Evolutionary conservation across 2,329 filamentous ascomycete genomes (phyloP), one percentile per base, ranked within the genome.

Genomic region (Trichoderma lentiforme): DNA sequence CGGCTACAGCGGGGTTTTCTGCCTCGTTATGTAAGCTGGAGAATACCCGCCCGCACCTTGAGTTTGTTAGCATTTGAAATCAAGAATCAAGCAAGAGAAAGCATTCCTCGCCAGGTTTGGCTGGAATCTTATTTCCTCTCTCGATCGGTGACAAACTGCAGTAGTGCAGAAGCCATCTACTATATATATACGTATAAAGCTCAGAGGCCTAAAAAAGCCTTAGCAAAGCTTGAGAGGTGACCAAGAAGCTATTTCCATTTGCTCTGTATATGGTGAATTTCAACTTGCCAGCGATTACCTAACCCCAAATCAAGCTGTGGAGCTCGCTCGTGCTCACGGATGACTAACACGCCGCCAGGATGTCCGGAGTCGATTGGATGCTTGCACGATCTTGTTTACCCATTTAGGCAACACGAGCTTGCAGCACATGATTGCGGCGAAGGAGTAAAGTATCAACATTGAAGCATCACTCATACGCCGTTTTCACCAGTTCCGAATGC

Each of bases 11-110:
- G 66, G 66, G 56, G 56, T 56, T 56, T 36, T 21, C 47, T 24
- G 30, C 24, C 6, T 43, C 12, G 51, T 68, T 57, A 68, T 6
- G 65, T 68, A 58, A 68, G n/a, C 64, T 39, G 36, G 14, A 36
- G 12, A 39, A 39, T 8, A 39, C n/a, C 8, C 24, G 24, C 24
- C n/a, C 28, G 28, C 43, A 36, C 28, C 6, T 24, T 24, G 36
- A 53, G 39, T 15, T 24, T 53, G n/a, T 21, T 21, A 21, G 62
- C n/a, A 65, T 65, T 65, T 65, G 62, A 65, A 65, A 65, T 65
- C 62, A 65, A 61, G 53, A 65, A 65, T 65, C 62, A 65, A 61
- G 53, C 24, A 28, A 7, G 51, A 18, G 24, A 14, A 28, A 28
- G 53, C 53, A 57, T 57, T 57, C 53, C 53, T 12, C 53, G 26